These are phyloP conservation scores for Emmonsiellopsis sp. DNA, from an alignment of 2,329 filamentous ascomycete species.

Conservation along the genomic window DNA sequence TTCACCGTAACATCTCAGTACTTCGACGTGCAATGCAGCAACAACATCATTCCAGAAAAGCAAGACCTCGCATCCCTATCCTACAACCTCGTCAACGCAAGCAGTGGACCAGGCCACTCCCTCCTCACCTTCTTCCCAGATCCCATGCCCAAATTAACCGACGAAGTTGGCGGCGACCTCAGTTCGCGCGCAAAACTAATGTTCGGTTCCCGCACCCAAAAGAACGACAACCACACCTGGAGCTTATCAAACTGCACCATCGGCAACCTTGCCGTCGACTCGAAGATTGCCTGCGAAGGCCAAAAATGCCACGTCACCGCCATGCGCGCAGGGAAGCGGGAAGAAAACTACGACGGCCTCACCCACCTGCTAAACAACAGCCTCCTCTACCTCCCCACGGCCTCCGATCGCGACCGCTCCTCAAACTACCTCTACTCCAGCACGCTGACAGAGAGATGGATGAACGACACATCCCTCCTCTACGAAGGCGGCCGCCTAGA, in stretches of 20 bases:
- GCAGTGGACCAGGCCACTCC: not conserved
- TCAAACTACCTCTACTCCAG: not conserved
- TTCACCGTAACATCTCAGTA: slow-evolving; percentile 1
- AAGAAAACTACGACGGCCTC: not conserved
- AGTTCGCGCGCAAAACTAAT: not conserved
- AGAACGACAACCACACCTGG: not conserved
- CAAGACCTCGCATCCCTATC: not conserved
- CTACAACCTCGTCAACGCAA: not conserved
- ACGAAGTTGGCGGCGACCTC: not conserved
- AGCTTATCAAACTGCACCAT: not conserved
- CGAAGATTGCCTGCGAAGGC: not conserved
- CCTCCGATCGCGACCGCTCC: not conserved
- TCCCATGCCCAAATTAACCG: not conserved
- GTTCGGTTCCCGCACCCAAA: not conserved
- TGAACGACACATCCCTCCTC: not conserved
- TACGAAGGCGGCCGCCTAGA: not conserved
- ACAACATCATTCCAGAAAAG: not conserved
- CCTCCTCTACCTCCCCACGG: not conserved
- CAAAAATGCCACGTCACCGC: not conserved
- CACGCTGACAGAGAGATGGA: slow-evolving; percentile 1
- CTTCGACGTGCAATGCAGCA: not conserved
- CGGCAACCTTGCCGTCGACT: not conserved
- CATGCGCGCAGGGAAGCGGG: not conserved
- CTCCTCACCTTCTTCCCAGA: not conserved
- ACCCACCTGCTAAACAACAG: not conserved